These are phyloP conservation scores for Nematocida homosporus DNA, from an alignment of 371 early-diverging fungal genomes.

Conservation along the genomic window DNA sequence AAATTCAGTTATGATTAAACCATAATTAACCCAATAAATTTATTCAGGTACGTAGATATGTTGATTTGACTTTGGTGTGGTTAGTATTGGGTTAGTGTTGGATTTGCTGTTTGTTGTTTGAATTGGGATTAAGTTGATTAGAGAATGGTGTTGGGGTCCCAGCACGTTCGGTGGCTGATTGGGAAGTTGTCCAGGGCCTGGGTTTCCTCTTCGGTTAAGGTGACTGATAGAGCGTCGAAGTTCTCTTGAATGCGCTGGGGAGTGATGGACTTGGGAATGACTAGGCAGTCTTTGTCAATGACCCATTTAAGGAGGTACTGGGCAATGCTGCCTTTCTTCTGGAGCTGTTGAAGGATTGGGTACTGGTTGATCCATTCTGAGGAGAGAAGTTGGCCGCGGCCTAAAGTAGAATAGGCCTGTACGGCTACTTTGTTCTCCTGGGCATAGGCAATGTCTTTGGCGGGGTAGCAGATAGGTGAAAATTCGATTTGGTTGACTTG, in stretches of 20 bases:
- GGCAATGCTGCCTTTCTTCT: slow-evolving; percentile 70
- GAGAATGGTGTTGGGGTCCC: slow-evolving; percentile 47
- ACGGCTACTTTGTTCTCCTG: slow-evolving; percentile 72
- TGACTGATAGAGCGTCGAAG: slow-evolving; percentile 41
- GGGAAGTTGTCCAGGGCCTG: slow-evolving; percentile 41
- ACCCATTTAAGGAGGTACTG: slow-evolving; percentile 75
- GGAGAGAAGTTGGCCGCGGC: slow-evolving; percentile 69
- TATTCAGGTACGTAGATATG: not conserved
- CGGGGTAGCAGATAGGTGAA: slow-evolving; percentile 78
- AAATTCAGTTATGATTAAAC: no score
- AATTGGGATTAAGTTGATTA: slow-evolving; percentile 5
- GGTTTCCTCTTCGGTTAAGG: slow-evolving; percentile 2
- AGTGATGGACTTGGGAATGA: slow-evolving; percentile 61
- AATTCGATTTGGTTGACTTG: slow-evolving; percentile 79
- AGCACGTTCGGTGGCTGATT: slow-evolving; percentile 49
- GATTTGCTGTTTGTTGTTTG: not conserved
- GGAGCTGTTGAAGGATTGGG: slow-evolving; percentile 33
- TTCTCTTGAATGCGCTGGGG: slow-evolving; percentile 58
- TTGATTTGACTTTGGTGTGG: not conserved
- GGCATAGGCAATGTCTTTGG: slow-evolving; percentile 71
- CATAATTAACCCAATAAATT: not conserved
- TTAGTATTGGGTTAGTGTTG: no score
- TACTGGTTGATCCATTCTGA: slow-evolving; percentile 58
- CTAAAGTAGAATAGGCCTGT: slow-evolving; percentile 80
- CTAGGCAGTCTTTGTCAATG: slow-evolving; percentile 68